Evolutionary conservation across 75 land plant species (phyloP).

Genomic region (Adiantum capillusveneris): DNA sequence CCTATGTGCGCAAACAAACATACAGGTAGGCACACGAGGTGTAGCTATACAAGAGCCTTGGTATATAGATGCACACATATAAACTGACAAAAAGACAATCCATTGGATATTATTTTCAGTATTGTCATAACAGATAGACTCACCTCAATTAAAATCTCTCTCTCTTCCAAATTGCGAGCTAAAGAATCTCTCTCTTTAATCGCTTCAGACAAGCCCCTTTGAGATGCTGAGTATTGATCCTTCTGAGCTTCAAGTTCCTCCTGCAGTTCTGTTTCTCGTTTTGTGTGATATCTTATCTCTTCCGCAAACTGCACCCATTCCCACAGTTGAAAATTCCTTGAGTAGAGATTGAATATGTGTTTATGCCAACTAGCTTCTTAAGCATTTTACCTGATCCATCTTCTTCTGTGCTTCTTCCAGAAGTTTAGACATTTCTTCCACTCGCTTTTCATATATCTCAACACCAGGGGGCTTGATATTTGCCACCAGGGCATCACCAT

Average conservation of each 20-base stretch:
- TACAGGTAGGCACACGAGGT: no score
- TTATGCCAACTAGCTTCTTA: no score
- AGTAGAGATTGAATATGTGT: no score
- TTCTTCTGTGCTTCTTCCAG: constrained; percentile 84
- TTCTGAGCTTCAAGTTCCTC: constrained; percentile 76
- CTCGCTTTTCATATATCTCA: constrained; percentile 72
- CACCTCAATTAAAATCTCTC: constrained; percentile 73
- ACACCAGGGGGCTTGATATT: constrained; percentile 47
- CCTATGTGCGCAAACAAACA: no score
- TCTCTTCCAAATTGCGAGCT: constrained; percentile 45
- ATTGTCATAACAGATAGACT: no score
- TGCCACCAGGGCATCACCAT: constrained; percentile 33
- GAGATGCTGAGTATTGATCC: constrained; percentile 48
- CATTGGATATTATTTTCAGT: no score
- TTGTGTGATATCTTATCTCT: constrained; percentile 64
- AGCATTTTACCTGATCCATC: constrained; percentile 55
- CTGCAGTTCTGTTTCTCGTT: constrained; percentile 47
- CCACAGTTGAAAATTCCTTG: no score
- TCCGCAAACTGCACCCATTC: constrained; percentile 50
- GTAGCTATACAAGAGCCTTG: no score
- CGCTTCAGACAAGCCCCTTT: constrained; percentile 46
- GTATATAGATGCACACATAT: no score
- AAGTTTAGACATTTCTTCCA: constrained; percentile 67
- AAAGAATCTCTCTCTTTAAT: constrained; percentile 48
- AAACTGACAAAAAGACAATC: no score